phyloP scores from a whole-genome alignment of 208 protist species.

The Crithidia fasciculata region DNA sequence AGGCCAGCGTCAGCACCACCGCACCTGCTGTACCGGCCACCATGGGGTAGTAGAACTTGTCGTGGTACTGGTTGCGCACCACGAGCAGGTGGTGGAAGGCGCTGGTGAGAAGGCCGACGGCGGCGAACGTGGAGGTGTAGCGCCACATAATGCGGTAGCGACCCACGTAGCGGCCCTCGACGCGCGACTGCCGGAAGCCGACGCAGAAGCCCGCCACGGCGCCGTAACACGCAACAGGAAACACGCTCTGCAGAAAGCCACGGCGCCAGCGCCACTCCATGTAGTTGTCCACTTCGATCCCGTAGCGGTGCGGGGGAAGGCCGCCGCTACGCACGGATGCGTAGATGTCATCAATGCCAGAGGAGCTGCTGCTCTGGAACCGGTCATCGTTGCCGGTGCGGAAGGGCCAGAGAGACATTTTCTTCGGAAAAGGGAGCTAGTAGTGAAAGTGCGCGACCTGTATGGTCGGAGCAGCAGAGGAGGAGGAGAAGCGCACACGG shows the following conservation, averaged over 20 bases:
- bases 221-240: slow-evolving; percentile 78
- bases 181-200: slow-evolving; percentile 76
- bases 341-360: slow-evolving; percentile 61
- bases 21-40: slow-evolving; percentile 52
- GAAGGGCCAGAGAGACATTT: slow-evolving; percentile 86
- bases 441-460: too few relatives aligned
- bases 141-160: slow-evolving; percentile 81
- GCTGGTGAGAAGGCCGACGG: slow-evolving; percentile 72
- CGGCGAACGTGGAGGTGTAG: slow-evolving; percentile 81
- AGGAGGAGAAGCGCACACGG: too few relatives aligned
- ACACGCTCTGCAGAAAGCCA: slow-evolving; percentile 77
- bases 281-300: slow-evolving; percentile 72
- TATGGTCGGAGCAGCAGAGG: too few relatives aligned
- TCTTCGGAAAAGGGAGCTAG: too few relatives aligned
- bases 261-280: slow-evolving; percentile 85
- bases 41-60: slow-evolving; percentile 80
- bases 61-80: slow-evolving; percentile 78
- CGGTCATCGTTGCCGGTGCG: slow-evolving; percentile 87
- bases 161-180: slow-evolving; percentile 81
- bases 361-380: slow-evolving; percentile 51
- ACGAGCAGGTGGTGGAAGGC: slow-evolving; percentile 82
- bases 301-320: slow-evolving; percentile 66
- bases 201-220: slow-evolving; percentile 61
- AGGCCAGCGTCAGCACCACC: slow-evolving; percentile 57
- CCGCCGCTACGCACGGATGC: slow-evolving; percentile 59